Conservation (phyloP, 768 basidiomycete genomes). For the Lepiota brunneoincarnata region DNA sequence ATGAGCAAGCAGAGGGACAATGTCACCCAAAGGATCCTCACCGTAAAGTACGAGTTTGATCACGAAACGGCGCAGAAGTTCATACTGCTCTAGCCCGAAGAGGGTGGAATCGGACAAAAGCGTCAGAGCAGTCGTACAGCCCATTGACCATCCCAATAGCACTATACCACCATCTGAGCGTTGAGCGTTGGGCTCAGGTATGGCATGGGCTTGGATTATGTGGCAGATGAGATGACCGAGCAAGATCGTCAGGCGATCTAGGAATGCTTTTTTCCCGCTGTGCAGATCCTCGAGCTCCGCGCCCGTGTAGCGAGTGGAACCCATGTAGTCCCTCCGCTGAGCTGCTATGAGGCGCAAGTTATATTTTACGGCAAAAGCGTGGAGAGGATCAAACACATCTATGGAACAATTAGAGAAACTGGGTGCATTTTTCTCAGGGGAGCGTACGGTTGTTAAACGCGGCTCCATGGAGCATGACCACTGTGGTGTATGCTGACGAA, state of each 20-base stretch:
- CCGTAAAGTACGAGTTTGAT: constrained; percentile 31
- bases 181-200: constrained; percentile 25
- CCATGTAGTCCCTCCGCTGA: constrained; percentile 33
- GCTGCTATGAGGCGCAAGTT: constrained; percentile 27
- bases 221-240: constrained; percentile 26
- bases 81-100: constrained; percentile 20
- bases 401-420: too few relatives aligned
- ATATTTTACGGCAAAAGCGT: constrained; percentile 17
- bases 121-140: constrained; percentile 24
- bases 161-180: constrained; percentile 30
- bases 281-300: constrained; percentile 28
- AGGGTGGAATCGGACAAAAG: constrained; percentile 24
- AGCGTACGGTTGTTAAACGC: constrained; percentile 31
- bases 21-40: constrained; percentile 9
- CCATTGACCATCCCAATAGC: constrained; percentile 39
- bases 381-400: constrained; percentile 21
- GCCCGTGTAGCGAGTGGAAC: constrained; percentile 31
- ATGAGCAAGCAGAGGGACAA: background rate
- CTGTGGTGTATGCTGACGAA: constrained; percentile 30
- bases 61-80: constrained; percentile 26
- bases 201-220: constrained; percentile 24
- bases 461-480: constrained; percentile 32
- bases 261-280: constrained; percentile 21
- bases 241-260: constrained; percentile 25
- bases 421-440: too few relatives aligned